Base-by-base conservation (phyloP, 1,284 basidiomycete genomes). In the Pulveroboletus sp. region DNA sequence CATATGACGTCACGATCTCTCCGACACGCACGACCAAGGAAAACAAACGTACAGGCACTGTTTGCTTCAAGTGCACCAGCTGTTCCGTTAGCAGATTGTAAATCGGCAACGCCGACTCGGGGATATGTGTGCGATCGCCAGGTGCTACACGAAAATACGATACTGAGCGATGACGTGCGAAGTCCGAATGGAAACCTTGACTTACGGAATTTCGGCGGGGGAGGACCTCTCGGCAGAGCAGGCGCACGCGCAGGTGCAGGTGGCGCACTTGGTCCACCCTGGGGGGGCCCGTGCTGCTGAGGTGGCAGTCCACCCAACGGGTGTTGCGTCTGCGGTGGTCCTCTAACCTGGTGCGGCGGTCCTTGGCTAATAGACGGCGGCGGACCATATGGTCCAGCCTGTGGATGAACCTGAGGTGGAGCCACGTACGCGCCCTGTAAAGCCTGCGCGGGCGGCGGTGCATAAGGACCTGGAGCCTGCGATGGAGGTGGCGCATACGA, bases 71-170 rank as follows among this genome's bases (percentile, higher is more conserved):
- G 35, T 80, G 79, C 43, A 78, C 76, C 62, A 93, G 68, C 58
- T 89, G 85, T 43, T 78, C 78, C 14, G 78, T 79, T 39, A 94
- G 76, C n/a, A 87, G 78, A 46, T 84, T 79, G 65, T 82, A 92
- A 50, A 92, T 86, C 2, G 89, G 85, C 62, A 78, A 76, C 40
- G 84, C 81, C 38, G 80, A 75, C 11, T 88, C 85, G 5, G 95
- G 89, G 57, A 98, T 96, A 74, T 98, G 96, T 29, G 84, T 86
- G 35, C 95, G 83, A 72, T 98, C 96, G 56, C 96, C 96, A 42
- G 87, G 81, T 31, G 95, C 93, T 96, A 67, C 35, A 53, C 26
- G 22, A 43, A 25, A 35, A 45, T 7, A 31, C 4, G 24, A 25
- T 28, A 36, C 10, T 51, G 49, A 50, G 36, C 2, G 29, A 42